A percentile compares a stretch with the other conserved stretches of the same genome.
These are phyloP conservation scores for Austroboletus eburneus DNA, from an alignment of 768 basidiomycete genomes.

Conservation along the genomic window DNA sequence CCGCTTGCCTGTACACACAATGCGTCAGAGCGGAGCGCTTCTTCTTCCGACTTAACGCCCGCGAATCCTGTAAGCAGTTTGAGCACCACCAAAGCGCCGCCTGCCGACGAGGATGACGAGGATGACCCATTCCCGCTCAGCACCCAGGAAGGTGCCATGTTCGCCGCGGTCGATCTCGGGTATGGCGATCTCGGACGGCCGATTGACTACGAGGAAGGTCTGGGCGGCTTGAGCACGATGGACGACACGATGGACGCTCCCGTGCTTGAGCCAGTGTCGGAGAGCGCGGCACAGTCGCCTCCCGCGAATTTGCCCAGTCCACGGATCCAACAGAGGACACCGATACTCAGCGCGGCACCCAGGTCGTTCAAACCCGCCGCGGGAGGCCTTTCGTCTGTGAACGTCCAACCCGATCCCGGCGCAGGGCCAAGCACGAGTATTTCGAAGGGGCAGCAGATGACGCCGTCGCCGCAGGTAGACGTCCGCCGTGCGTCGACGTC, in stretches of 20 bases:
- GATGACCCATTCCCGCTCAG: constrained; percentile 45
- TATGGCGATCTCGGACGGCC: constrained; percentile 39
- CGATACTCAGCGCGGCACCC: too few species aligned
- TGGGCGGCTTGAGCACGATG: constrained; percentile 10
- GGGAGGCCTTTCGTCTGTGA: too few species aligned
- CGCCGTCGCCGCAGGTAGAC: too few species aligned
- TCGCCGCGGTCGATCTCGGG: constrained; percentile 52
- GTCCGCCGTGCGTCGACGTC: too few species aligned
- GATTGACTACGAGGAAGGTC: constrained; percentile 40
- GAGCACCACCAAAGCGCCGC: too few species aligned
- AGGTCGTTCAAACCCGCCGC: too few species aligned
- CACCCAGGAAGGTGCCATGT: constrained; percentile 66
- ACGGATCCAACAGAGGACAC: background rate
- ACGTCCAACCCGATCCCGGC: too few species aligned
- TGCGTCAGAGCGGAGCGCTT: constrained; percentile 9
- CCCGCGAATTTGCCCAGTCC: background rate
- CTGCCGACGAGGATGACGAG: too few species aligned
- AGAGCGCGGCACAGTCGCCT: background rate
- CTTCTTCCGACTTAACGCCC: constrained; percentile 6
- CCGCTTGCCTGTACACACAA: constrained; percentile 12
- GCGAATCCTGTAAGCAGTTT: background rate
- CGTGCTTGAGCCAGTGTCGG: constrained; percentile 1
- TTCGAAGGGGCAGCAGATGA: background rate
- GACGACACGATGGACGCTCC: constrained; percentile 2
- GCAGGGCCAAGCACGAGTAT: too few species aligned